Evolutionary conservation across 2,329 filamentous ascomycete genomes (phyloP), one percentile per base, ranked within the genome.

Genomic region (Myotisia sp.): DNA sequence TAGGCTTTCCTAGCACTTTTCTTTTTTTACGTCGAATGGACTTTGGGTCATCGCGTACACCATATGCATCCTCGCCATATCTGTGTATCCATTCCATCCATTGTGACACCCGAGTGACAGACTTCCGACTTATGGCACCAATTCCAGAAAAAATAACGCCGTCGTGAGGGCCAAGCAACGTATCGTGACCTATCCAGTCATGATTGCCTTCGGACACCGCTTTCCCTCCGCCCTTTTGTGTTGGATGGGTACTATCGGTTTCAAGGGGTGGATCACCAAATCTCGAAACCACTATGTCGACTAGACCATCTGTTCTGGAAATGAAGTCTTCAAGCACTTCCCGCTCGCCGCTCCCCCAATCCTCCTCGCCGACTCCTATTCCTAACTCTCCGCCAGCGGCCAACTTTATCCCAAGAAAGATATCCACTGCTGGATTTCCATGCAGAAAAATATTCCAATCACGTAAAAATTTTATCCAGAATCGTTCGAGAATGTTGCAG

Each of bases 351-450:
- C 87, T 94, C 3, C 87, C 87, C 54, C 85, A 79, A 36, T 94
- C 83, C 60, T 95, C 90, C 54, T 95, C 90, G 12, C 90, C 90
- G 1, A 95, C 90, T 0, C 90, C 90, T 29, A 94, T 73, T 10
- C 90, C 90, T 17, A 95, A 70, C 58, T 95, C 87, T 12, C 90
- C 87, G 21, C 83, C 85, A 5, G 79, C 82, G 8, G 86, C 83
- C 20, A 98, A 67, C 55, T 92, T 93, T 50, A 93, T 74, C 4
- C 82, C 85, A 7, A 78, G 74, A 48, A 84, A 85, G 4, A 92
- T 66, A 42, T 78, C 77, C 1, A 79, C 72, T 2, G 78, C 76
- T 0, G 90, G 90, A 47, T 92, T 94, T 6, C 85, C 87, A 50
- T 87, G 82, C 26, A 98, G 67, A 44, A 93, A 70, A 8, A 95